Conservation (phyloP, 495 filamentous ascomycete genomes). For the Aspergillus ostianus region DNA sequence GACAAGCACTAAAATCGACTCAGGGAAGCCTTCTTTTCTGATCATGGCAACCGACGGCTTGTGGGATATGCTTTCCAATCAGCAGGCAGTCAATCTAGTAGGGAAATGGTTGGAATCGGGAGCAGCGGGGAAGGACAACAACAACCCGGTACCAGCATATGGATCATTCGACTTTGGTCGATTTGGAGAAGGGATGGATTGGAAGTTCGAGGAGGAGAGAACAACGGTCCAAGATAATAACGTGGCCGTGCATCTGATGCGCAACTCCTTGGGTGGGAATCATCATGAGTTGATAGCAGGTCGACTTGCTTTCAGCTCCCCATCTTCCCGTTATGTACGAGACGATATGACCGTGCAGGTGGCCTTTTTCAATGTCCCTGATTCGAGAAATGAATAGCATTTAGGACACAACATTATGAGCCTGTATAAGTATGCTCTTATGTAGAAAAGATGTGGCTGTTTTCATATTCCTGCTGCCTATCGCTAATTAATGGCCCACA, state of each 20-base stretch:
- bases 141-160: constrained; percentile 18
- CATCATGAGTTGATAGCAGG: constrained; percentile 55
- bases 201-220: constrained; percentile 34
- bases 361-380: constrained; percentile 50
- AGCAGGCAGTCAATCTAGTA: constrained; percentile 59
- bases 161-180: constrained; percentile 30
- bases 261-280: constrained; percentile 61
- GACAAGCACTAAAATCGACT: constrained; percentile 51
- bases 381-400: background rate
- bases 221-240: constrained; percentile 58
- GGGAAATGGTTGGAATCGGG: constrained; percentile 50
- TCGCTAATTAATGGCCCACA: too few relatives aligned
- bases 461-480: too few relatives aligned
- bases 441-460: too few relatives aligned
- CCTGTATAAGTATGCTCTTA: too few relatives aligned
- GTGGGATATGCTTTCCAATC: constrained; percentile 59
- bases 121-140: constrained; percentile 12
- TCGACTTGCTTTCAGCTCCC: constrained; percentile 46
- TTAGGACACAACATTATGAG: too few relatives aligned
- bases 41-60: constrained; percentile 65
- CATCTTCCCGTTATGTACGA: constrained; percentile 45
- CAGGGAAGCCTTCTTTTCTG: constrained; percentile 50
- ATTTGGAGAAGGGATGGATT: constrained; percentile 17
- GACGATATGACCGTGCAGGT: constrained; percentile 67
- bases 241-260: constrained; percentile 58